These are phyloP conservation scores for Aspergillus campestris DNA, from an alignment of 495 filamentous ascomycete species.

Conservation along the genomic window DNA sequence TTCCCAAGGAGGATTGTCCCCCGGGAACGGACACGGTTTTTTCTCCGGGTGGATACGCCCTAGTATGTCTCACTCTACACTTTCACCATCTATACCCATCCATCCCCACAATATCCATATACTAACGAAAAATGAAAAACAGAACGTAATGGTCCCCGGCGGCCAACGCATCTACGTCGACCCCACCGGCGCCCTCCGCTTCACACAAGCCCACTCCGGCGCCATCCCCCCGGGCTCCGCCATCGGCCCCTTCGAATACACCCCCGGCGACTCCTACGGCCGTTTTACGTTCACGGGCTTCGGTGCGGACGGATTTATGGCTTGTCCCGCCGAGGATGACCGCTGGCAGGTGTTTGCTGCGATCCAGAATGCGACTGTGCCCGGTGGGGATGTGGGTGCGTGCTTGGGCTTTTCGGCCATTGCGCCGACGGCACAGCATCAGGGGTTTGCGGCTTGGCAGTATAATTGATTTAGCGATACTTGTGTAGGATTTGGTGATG, in stretches of 20 bases:
- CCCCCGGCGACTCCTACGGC: slow-evolving; percentile 16
- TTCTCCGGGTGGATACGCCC: slow-evolving; percentile 22
- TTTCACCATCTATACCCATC: background rate
- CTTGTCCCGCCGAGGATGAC: slow-evolving; percentile 30
- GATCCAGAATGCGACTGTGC: slow-evolving; percentile 31
- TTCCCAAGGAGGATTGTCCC: slow-evolving; percentile 22
- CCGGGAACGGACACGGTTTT: slow-evolving; percentile 37
- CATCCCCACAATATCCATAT: background rate
- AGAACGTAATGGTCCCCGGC: slow-evolving; percentile 52
- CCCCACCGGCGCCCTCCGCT: slow-evolving; percentile 46
- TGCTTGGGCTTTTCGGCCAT: slow-evolving; percentile 36
- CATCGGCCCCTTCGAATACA: slow-evolving; percentile 33
- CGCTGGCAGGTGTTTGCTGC: slow-evolving; percentile 39
- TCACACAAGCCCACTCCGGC: slow-evolving; percentile 53
- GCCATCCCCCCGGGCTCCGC: slow-evolving; percentile 46
- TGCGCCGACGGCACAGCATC: slow-evolving; percentile 16
- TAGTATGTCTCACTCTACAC: slow-evolving; percentile 19
- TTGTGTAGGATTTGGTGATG: too few species aligned
- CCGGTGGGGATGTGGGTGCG: slow-evolving; percentile 24
- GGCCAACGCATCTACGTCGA: slow-evolving; percentile 57
- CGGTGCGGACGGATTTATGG: slow-evolving; percentile 34
- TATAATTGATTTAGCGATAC: slow-evolving; percentile 32
- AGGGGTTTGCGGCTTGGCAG: slow-evolving; percentile 31
- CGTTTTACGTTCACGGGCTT: slow-evolving; percentile 24
- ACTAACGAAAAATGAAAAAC: slow-evolving; percentile 5